Conservation (phyloP, 1,139 yeast species). For the Martiniozyma asiatica region DNA sequence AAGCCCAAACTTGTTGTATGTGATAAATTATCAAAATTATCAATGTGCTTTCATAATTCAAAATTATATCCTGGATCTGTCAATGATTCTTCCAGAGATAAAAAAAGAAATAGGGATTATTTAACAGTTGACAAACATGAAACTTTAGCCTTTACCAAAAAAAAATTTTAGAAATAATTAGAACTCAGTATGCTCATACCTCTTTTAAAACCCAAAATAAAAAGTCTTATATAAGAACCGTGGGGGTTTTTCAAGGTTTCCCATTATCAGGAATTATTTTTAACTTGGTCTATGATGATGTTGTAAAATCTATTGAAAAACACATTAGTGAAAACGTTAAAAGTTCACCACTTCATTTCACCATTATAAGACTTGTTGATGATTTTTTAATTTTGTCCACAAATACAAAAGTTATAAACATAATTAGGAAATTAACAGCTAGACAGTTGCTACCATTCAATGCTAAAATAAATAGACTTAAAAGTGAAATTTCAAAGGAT, state of each 20-base stretch:
- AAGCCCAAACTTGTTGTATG: background rate
- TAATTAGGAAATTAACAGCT: slow-evolving; percentile 21
- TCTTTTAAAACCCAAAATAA: slow-evolving; percentile 25
- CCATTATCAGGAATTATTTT: slow-evolving; percentile 68
- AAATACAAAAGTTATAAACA: slow-evolving; percentile 16
- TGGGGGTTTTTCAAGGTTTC: slow-evolving; percentile 84
- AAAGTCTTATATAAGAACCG: slow-evolving; percentile 31
- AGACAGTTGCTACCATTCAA: slow-evolving; percentile 43
- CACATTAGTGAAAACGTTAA: background rate
- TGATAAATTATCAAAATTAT: too few relatives aligned
- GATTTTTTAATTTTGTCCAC: slow-evolving; percentile 68
- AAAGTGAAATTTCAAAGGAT: slow-evolving; percentile 28
- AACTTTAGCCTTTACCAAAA: slow-evolving; percentile 21
- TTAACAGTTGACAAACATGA: slow-evolving; percentile 24
- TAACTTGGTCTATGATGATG: slow-evolving; percentile 56
- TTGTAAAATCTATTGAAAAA: slow-evolving; percentile 30
- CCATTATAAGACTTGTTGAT: slow-evolving; percentile 64
- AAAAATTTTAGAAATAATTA: slow-evolving; percentile 24
- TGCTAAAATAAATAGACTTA: slow-evolving; percentile 43
- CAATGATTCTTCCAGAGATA: too few relatives aligned
- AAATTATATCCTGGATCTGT: too few relatives aligned
- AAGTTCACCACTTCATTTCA: slow-evolving; percentile 16
- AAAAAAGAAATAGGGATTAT: too few relatives aligned
- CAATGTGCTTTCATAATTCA: too few relatives aligned
- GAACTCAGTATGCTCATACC: slow-evolving; percentile 30